Evolutionary conservation across 257 asterid genomes (phyloP).

Genomic region (Paulownia fortunei): DNA sequence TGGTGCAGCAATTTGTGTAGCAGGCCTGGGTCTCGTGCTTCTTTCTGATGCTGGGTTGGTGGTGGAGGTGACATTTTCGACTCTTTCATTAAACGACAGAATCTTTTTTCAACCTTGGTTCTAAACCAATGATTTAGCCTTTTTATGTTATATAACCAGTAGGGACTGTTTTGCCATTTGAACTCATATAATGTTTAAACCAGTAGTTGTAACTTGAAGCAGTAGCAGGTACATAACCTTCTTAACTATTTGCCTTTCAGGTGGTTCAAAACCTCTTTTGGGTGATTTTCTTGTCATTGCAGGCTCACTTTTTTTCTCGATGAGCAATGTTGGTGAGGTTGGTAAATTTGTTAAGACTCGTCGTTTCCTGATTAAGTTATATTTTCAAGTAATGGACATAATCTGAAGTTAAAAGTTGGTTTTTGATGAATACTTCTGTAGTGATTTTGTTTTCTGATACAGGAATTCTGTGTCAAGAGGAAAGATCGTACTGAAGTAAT

Average conservation of each 20-base stretch:
- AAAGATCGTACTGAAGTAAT: slow-evolving; percentile 68
- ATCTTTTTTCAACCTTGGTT: no score
- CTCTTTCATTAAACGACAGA: background rate
- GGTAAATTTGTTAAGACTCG: background rate
- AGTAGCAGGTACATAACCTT: background rate
- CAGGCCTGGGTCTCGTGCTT: slow-evolving; percentile 68
- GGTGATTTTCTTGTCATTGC: slow-evolving; percentile 74
- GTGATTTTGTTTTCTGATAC: background rate
- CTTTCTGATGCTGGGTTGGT: slow-evolving; percentile 65
- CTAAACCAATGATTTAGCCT: no score
- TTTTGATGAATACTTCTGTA: no score
- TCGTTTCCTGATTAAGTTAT: background rate
- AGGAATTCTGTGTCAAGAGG: slow-evolving; percentile 82
- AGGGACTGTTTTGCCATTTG: no score
- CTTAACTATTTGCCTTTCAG: slow-evolving; percentile 37
- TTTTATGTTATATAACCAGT: no score
- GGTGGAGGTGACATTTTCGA: slow-evolving; percentile 51
- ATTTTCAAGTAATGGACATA: no score
- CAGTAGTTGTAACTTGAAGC: no score
- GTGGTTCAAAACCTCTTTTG: slow-evolving; percentile 73
- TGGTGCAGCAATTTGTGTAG: slow-evolving; percentile 67
- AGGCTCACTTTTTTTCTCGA: slow-evolving; percentile 57
- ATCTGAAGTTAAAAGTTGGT: no score
- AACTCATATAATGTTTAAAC: no score
- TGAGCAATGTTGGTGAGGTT: slow-evolving; percentile 87